Base-by-base conservation (phyloP, 306 rosid species). In the Vicia sativa region DNA sequence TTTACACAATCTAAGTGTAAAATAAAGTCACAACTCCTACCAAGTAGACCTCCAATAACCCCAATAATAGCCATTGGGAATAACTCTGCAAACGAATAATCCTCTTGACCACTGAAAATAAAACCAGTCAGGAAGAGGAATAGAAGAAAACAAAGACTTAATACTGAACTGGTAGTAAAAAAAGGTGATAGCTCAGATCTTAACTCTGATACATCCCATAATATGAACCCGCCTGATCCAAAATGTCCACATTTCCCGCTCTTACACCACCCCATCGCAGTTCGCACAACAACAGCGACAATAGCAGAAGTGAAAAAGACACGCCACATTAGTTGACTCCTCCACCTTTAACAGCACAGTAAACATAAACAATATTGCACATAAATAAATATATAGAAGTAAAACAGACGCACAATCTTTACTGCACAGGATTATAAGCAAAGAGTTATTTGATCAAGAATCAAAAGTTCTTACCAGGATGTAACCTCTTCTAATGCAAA, bases 401-500 rank as follows among this genome's bases (percentile, higher is more conserved):
- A 59, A 53, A 71, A 64, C 39, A 63, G 12, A 64, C 23, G 49
- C 19, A 49, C 26, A 10, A 14, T 46, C 45, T 62, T 61, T 15
- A 78, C 79, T 78, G 81, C 86, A 87, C 85, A 85, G 73, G 81
- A 87, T 82, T 76, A 70, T 70, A 70, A 67, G 56, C 28, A 64
- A 60, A 35, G 67, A 63, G 57, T 35, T 23, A 73, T 19, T 74
- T 28, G 46, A 50, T 16, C 45, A 54, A 79, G 76, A 68, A 61
- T 46, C 41, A 76, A 62, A 78, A 61, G 18, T 56, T 46, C 62
- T 77, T 86, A 93, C 98, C 98, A 93, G 52, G 98, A 93, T 49
- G 98, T 90, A 71, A 90, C 97, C 84, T 93, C 98, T 79, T 93
- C 98, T 81, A 93, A 64, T 45, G 98, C 98, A 86, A 93, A 93